phyloP scores from a whole-genome alignment of 306 rosid genomes.

The Ammopiptanthus mongolicus region DNA sequence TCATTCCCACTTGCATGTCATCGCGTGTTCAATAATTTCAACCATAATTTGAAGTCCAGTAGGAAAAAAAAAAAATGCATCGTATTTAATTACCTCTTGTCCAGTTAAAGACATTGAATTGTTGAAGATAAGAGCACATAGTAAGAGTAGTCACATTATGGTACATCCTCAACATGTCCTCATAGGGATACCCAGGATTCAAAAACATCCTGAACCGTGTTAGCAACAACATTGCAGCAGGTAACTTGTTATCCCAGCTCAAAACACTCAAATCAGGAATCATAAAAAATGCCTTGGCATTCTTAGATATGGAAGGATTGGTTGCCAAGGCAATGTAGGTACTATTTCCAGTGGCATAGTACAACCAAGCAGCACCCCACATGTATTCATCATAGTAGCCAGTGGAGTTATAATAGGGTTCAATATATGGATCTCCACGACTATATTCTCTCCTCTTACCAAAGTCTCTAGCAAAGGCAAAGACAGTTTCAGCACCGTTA shows the following conservation, averaged over 20 bases:
- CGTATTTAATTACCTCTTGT: conserved; percentile 33
- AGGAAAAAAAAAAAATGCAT: not conserved
- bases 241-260: conserved; percentile 65
- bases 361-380: conserved; percentile 68
- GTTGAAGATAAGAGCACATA: conserved; percentile 63
- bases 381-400: conserved; percentile 67
- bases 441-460: conserved; percentile 41
- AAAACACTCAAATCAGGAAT: conserved; percentile 33
- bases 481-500: conserved; percentile 45
- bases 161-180: conserved; percentile 52
- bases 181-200: conserved; percentile 61
- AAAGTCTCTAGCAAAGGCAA: conserved; percentile 40
- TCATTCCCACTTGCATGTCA: not conserved
- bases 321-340: conserved; percentile 51
- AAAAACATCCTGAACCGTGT: conserved; percentile 57
- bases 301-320: conserved; percentile 14
- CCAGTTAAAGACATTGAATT: conserved; percentile 42
- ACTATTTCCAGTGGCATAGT: conserved; percentile 56
- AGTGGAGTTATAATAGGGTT: conserved; percentile 46
- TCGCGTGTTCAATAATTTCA: not conserved
- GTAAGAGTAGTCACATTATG: conserved; percentile 47
- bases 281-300: conserved; percentile 39
- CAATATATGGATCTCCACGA: conserved; percentile 19
- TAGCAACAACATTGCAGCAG: conserved; percentile 56
- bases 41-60: not conserved